Conservation (phyloP, 2,329 filamentous ascomycete genomes). For the Colletotrichum gigasporum region DNA sequence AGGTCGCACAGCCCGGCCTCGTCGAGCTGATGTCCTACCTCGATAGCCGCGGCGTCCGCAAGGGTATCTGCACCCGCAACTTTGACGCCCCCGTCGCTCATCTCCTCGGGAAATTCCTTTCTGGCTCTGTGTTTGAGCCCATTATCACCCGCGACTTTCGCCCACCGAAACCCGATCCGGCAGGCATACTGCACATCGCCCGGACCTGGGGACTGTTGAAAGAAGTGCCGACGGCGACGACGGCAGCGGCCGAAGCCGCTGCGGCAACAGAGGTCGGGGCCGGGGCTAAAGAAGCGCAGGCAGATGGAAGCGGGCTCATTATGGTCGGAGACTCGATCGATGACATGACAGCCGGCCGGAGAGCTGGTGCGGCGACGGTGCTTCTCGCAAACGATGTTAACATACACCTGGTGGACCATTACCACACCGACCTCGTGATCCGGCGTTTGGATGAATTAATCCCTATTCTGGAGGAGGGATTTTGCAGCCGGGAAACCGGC, state of each 20-base stretch:
- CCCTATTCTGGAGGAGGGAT: constrained; percentile 75
- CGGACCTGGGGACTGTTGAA: constrained; percentile 71
- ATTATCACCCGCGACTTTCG: constrained; percentile 86
- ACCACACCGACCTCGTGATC: constrained; percentile 81
- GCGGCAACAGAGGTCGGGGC: too few relatives aligned
- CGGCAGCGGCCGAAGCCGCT: too few relatives aligned
- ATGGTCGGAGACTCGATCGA: constrained; percentile 87
- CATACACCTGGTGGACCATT: constrained; percentile 71
- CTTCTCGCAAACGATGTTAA: constrained; percentile 88
- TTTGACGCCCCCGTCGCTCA: constrained; percentile 84
- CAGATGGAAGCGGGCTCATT: constrained; percentile 60
- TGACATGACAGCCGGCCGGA: constrained; percentile 88
- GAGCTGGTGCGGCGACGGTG: constrained; percentile 90
- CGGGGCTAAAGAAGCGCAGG: constrained; percentile 28
- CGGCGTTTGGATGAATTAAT: constrained; percentile 79
- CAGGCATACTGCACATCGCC: constrained; percentile 88
- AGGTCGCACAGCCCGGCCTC: constrained; percentile 85
- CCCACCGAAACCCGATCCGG: constrained; percentile 88
- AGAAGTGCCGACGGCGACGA: background rate
- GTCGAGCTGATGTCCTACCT: constrained; percentile 83
- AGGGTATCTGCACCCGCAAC: constrained; percentile 94
- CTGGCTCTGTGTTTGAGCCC: constrained; percentile 74
- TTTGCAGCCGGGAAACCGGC: constrained; percentile 56
- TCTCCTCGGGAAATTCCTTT: constrained; percentile 79
- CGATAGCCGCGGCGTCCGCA: constrained; percentile 70